Conservation (phyloP, 257 asterid genomes). For the Rauvolfia tetraphylla region DNA sequence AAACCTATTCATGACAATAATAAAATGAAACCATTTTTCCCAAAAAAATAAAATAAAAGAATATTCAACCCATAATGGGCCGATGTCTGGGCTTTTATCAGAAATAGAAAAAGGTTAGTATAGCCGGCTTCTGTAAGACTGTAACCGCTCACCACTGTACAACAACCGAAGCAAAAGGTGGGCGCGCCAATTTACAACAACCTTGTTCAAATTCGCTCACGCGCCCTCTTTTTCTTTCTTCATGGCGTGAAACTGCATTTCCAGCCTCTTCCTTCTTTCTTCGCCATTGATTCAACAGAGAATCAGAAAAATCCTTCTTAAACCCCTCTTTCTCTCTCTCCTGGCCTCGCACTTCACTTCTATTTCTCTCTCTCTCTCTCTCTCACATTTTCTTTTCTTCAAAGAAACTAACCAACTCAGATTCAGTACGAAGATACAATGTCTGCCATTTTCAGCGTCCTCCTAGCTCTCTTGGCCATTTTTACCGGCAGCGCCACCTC, state of each 20-base stretch:
- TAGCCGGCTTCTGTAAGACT: too few relatives aligned
- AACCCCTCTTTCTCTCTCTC: background rate
- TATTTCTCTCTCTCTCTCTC: background rate
- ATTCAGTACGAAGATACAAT: background rate
- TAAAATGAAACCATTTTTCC: too few relatives aligned
- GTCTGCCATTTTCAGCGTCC: slow-evolving; percentile 1
- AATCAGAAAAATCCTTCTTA: background rate
- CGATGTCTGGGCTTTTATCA: too few relatives aligned
- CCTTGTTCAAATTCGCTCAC: background rate
- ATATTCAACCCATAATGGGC: too few relatives aligned
- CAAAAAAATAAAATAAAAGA: too few relatives aligned
- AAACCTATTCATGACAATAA: too few relatives aligned
- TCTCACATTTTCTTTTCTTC: background rate
- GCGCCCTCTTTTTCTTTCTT: too few relatives aligned
- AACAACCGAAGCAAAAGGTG: background rate
- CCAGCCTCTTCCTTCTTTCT: background rate
- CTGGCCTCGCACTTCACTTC: too few relatives aligned
- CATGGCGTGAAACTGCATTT: too few relatives aligned
- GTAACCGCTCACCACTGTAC: too few relatives aligned
- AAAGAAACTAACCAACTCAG: background rate
- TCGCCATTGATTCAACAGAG: too few relatives aligned
- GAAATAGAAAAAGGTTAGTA: too few relatives aligned
- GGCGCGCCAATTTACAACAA: background rate
- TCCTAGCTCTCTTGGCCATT: slow-evolving; percentile 10
- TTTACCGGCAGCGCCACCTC: slow-evolving; percentile 23